Evolutionary conservation across 2,329 filamentous ascomycete species (phyloP).

Genomic region (Aspergillus pseudoterreus): DNA sequence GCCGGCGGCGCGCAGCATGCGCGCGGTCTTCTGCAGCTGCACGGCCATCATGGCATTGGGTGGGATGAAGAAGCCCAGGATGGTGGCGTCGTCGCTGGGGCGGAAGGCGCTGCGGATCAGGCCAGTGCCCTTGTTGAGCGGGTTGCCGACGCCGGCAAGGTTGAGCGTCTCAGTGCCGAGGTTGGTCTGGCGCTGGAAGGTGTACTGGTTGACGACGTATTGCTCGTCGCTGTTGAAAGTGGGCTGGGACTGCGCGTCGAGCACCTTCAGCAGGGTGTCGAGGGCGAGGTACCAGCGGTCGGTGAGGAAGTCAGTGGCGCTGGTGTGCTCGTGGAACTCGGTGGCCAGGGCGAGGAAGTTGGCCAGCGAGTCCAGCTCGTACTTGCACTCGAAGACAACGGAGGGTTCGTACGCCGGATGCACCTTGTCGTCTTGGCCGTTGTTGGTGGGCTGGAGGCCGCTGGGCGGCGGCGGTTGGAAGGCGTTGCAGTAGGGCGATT

Average conservation of each 20-base stretch:
- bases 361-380: constrained; percentile 92
- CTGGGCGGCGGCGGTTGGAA: constrained; percentile 92
- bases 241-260: constrained; percentile 72
- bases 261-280: constrained; percentile 66
- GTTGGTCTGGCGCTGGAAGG: constrained; percentile 76
- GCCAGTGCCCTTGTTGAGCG: constrained; percentile 76
- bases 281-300: constrained; percentile 75
- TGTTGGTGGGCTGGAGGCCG: constrained; percentile 65
- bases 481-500: constrained; percentile 95
- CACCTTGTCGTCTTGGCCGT: constrained; percentile 78
- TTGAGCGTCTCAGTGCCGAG: constrained; percentile 86
- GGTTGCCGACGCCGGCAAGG: constrained; percentile 82
- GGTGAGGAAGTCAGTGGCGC: constrained; percentile 73
- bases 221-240: constrained; percentile 72
- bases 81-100: constrained; percentile 91
- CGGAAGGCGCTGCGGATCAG: constrained; percentile 89
- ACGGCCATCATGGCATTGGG: constrained; percentile 95
- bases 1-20: constrained; percentile 59
- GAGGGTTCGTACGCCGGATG: constrained; percentile 81
- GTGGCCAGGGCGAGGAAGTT: constrained; percentile 84
- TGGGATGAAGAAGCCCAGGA: constrained; percentile 90
- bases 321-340: constrained; percentile 78
- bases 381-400: constrained; percentile 96
- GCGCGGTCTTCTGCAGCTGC: constrained; percentile 72
- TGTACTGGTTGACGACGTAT: constrained; percentile 74